Evolutionary conservation across 2,329 filamentous ascomycete genomes (phyloP).

Genomic region (Cladorrhinum sp.): DNA sequence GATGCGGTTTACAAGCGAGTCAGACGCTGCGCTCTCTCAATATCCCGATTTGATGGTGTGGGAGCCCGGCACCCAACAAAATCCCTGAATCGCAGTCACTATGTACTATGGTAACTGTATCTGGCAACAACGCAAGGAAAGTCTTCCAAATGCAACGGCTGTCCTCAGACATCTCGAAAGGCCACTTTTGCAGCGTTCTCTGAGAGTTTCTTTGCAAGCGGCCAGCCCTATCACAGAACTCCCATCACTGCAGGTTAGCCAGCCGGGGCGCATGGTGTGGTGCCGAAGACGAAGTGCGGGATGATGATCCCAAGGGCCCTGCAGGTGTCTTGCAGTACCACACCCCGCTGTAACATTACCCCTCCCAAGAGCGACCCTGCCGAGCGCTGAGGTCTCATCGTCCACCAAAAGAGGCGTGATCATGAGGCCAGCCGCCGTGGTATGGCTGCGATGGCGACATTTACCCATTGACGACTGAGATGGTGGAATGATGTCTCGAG

Average conservation of each 20-base stretch:
- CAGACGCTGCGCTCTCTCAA: slow-evolving; percentile 1
- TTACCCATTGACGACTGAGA: slow-evolving; percentile 7
- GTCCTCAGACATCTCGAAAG: no score
- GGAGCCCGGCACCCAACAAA: no score
- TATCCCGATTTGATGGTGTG: background rate
- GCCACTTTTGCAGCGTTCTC: no score
- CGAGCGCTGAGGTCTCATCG: slow-evolving; percentile 15
- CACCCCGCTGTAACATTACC: slow-evolving; percentile 13
- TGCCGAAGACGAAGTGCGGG: background rate
- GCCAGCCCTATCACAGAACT: no score
- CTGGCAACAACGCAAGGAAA: no score
- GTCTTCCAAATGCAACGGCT: no score
- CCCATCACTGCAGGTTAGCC: no score
- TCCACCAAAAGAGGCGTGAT: slow-evolving; percentile 18
- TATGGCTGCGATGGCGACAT: slow-evolving; percentile 17
- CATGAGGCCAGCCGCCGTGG: slow-evolving; percentile 21
- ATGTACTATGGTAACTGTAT: no score
- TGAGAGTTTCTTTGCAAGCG: no score
- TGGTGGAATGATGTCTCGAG: slow-evolving; percentile 5
- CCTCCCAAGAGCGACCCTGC: slow-evolving; percentile 12
- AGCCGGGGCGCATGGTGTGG: no score
- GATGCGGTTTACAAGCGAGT: slow-evolving; percentile 1
- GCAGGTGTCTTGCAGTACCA: slow-evolving; percentile 18
- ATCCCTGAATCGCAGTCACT: no score
- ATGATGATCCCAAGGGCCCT: slow-evolving; percentile 6